Evolutionary conservation across 768 basidiomycete species (phyloP).

Genomic region (Lactarius sp.): DNA sequence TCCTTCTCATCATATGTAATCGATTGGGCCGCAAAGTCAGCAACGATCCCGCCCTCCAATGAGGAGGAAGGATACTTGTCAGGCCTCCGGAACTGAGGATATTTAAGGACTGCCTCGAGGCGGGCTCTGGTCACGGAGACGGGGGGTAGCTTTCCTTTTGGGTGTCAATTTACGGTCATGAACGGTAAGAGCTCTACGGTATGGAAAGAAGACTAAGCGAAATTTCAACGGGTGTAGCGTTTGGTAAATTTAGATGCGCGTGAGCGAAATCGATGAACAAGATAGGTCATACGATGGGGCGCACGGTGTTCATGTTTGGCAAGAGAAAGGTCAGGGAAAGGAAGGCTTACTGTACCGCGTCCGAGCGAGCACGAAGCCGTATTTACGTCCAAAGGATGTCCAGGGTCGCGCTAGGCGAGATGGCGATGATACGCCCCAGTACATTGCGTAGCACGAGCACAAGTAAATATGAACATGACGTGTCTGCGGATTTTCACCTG

Average conservation of each 20-base stretch:
- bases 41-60: background rate
- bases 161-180: too few relatives aligned
- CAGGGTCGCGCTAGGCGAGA: background rate
- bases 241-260: too few relatives aligned
- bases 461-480: slow-evolving; percentile 3
- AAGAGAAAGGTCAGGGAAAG: too few relatives aligned
- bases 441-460: background rate
- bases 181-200: too few relatives aligned
- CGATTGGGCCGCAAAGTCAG: background rate
- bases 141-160: too few relatives aligned
- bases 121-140: too few relatives aligned
- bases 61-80: background rate
- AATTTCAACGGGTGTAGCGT: too few relatives aligned
- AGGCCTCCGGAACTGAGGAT: background rate
- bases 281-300: too few relatives aligned
- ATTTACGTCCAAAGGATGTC: background rate
- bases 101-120: background rate
- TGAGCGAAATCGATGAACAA: too few relatives aligned
- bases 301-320: too few relatives aligned
- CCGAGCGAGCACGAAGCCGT: background rate
- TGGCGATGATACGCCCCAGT: slow-evolving; percentile 9
- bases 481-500: background rate
- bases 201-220: too few relatives aligned
- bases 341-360: too few relatives aligned
- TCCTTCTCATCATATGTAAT: background rate